These are phyloP conservation scores for Phaeoacremonium minimum DNA, from an alignment of 2,329 filamentous ascomycete genomes.

Conservation along the genomic window DNA sequence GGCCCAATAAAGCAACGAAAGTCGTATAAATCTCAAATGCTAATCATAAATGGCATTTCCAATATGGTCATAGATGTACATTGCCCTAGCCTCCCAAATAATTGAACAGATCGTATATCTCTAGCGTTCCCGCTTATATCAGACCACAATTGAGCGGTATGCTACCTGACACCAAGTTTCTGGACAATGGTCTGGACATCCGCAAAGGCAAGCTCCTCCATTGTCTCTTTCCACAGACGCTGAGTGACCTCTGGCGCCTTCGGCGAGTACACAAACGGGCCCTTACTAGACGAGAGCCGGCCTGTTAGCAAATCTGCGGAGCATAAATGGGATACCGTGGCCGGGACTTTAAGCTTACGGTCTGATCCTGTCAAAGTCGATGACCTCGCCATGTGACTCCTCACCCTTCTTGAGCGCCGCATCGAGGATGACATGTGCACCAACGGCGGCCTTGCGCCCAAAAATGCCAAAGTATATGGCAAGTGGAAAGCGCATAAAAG, in stretches of 20 bases:
- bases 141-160: too few relatives aligned
- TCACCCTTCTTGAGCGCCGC: conserved; percentile 1
- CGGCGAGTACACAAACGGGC: neutral
- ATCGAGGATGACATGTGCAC: neutral
- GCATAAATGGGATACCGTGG: neutral
- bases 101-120: too few relatives aligned
- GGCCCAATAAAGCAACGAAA: too few relatives aligned
- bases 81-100: too few relatives aligned
- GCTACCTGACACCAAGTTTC: too few relatives aligned
- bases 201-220: conserved; percentile 3
- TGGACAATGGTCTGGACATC: too few relatives aligned
- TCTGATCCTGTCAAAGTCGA: conserved; percentile 1
- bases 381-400: conserved; percentile 1
- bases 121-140: too few relatives aligned
- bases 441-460: neutral
- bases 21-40: too few relatives aligned
- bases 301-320: neutral
- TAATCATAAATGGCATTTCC: too few relatives aligned
- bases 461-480: neutral
- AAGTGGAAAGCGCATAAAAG: neutral
- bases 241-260: neutral
- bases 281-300: neutral
- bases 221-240: conserved; percentile 1
- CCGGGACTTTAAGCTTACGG: conserved; percentile 3
- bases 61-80: too few relatives aligned